phyloP scores from a whole-genome alignment of 495 filamentous ascomycete genomes.

The Penicillium samsonianum region DNA sequence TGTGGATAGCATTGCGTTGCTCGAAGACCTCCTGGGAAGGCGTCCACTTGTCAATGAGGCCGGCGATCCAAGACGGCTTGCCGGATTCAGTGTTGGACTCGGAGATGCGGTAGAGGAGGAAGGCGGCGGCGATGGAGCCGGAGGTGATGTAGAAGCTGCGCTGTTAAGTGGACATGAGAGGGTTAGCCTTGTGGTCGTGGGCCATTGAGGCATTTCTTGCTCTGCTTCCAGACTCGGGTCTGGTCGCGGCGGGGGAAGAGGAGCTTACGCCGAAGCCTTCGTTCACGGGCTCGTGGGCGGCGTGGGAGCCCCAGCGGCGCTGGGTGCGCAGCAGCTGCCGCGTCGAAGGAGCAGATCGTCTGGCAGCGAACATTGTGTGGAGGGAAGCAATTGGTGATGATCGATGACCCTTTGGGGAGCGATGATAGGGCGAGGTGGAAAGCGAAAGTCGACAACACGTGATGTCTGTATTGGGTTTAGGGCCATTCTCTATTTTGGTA shows the following conservation, averaged over 20 bases:
- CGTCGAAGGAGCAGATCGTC: slow-evolving; percentile 44
- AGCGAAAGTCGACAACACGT: slow-evolving; percentile 27
- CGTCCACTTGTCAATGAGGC: slow-evolving; percentile 56
- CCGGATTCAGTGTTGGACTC: slow-evolving; percentile 48
- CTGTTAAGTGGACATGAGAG: slow-evolving; percentile 39
- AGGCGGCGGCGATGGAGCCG: slow-evolving; percentile 56
- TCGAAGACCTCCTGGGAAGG: slow-evolving; percentile 54
- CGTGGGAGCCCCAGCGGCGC: slow-evolving; percentile 48
- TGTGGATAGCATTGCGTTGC: slow-evolving; percentile 63
- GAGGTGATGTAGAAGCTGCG: slow-evolving; percentile 65
- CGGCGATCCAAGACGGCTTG: slow-evolving; percentile 55
- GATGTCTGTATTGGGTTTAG: slow-evolving; percentile 27
- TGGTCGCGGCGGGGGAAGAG: slow-evolving; percentile 19
- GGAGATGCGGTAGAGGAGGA: slow-evolving; percentile 57
- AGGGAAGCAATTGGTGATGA: slow-evolving; percentile 35
- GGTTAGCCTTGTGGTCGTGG: slow-evolving; percentile 20
- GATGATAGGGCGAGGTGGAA: slow-evolving; percentile 36
- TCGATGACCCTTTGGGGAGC: slow-evolving; percentile 34
- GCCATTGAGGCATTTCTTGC: slow-evolving; percentile 12
- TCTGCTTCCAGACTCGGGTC: slow-evolving; percentile 11
- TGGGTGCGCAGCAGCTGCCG: slow-evolving; percentile 48
- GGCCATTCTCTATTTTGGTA: neutral
- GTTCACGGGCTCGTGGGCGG: slow-evolving; percentile 55
- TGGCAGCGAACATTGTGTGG: slow-evolving; percentile 48
- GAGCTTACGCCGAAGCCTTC: slow-evolving; percentile 65